Conservation (phyloP, 768 basidiomycete genomes). For the Tulasnella sp. region DNA sequence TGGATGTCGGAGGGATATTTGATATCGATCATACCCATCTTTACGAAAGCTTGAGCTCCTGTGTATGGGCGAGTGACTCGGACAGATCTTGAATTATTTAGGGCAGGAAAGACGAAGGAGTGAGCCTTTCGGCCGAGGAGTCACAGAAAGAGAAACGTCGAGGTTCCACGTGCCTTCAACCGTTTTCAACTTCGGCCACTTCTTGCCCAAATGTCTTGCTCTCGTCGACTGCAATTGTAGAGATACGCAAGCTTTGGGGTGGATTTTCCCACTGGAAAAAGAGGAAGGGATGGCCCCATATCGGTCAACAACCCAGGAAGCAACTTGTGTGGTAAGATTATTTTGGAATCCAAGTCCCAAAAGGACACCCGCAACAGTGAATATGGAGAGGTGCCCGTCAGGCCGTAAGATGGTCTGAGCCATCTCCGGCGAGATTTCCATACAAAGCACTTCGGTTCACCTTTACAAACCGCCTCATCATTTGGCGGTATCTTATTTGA, state of each 20-base stretch:
- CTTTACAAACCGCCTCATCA: no score
- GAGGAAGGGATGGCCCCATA: no score
- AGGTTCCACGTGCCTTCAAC: slow-evolving; percentile 67
- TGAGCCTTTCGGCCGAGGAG: neutral
- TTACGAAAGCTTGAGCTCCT: slow-evolving; percentile 87
- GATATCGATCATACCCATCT: slow-evolving; percentile 82
- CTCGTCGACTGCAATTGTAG: slow-evolving; percentile 33
- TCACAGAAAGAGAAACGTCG: neutral
- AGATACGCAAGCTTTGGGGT: neutral
- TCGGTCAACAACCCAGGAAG: no score
- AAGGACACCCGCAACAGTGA: no score
- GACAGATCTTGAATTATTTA: no score
- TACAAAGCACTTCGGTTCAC: no score
- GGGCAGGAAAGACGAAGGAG: slow-evolving; percentile 12
- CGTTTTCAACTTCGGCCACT: slow-evolving; percentile 44
- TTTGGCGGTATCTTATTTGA: no score
- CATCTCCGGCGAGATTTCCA: no score
- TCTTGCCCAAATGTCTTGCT: slow-evolving; percentile 67
- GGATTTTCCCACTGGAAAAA: neutral
- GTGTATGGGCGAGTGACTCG: slow-evolving; percentile 88
- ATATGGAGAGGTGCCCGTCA: no score
- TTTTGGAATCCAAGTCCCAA: no score
- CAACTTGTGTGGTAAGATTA: no score
- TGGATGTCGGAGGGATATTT: slow-evolving; percentile 79
- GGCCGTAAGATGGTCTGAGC: no score